phyloP scores from a whole-genome alignment of 2,329 filamentous ascomycete species.

The Alternaria angustiovoidea region DNA sequence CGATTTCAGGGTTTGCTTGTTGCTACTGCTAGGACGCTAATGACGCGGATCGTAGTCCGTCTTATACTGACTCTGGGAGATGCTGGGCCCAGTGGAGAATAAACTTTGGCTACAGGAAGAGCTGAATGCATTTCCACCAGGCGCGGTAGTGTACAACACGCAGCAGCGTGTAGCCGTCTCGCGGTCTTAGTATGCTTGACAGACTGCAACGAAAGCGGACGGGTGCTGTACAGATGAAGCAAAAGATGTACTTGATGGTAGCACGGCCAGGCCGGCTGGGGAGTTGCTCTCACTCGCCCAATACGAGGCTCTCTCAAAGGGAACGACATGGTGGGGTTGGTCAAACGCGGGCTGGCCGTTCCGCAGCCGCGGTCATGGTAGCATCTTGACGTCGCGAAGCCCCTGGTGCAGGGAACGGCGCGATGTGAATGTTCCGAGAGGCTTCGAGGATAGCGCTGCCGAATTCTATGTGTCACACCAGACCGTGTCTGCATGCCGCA shows the following conservation, averaged over 20 bases:
- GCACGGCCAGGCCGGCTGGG: conserved; percentile 42
- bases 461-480: conserved; percentile 40
- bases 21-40: conserved; percentile 38
- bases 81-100: conserved; percentile 29
- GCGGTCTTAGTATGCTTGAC: conserved; percentile 33
- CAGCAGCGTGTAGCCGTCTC: conserved; percentile 37
- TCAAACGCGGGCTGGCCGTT: conserved; percentile 52
- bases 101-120: conserved; percentile 32
- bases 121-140: conserved; percentile 34
- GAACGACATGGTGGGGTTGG: conserved; percentile 43
- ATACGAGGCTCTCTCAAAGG: conserved; percentile 32
- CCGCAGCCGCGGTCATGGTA: conserved; percentile 56
- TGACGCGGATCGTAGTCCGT: conserved; percentile 41
- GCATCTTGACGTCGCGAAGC: conserved; percentile 51
- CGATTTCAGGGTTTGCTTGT: conserved; percentile 25
- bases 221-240: conserved; percentile 42
- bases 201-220: conserved; percentile 41
- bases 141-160: conserved; percentile 39
- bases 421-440: conserved; percentile 36
- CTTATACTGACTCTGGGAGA: conserved; percentile 44
- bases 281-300: conserved; percentile 34
- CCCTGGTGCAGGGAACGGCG: conserved; percentile 35
- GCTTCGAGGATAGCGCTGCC: conserved; percentile 28
- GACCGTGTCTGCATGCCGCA: conserved; percentile 29
- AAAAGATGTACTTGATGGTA: conserved; percentile 43